A percentile compares a stretch with the other conserved stretches of the same genome.
phyloP scores from a whole-genome alignment of 768 basidiomycete genomes.

The Tulasnella sp. region DNA sequence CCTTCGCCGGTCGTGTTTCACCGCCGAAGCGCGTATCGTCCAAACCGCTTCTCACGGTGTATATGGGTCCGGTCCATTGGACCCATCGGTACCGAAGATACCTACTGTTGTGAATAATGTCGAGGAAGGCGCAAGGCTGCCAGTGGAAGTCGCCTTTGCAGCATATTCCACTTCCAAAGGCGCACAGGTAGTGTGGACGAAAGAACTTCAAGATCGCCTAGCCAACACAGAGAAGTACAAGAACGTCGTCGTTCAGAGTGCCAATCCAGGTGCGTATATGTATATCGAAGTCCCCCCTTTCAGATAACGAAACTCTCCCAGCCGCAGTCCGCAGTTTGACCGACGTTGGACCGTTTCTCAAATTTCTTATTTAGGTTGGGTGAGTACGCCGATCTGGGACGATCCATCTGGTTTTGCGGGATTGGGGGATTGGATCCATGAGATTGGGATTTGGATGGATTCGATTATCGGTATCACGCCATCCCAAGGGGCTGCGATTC shows the following conservation, averaged over 20 bases:
- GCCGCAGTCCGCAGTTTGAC: too few relatives aligned
- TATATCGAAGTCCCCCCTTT: too few relatives aligned
- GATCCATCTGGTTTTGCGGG: too few relatives aligned
- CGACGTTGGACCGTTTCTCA: too few relatives aligned
- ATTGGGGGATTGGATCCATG: too few relatives aligned
- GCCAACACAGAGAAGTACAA: neutral
- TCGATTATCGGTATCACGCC: neutral
- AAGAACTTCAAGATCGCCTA: conserved; percentile 1
- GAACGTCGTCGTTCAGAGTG: neutral
- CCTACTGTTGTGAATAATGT: neutral
- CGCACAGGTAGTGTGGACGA: neutral
- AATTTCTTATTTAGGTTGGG: too few relatives aligned
- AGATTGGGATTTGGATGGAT: too few relatives aligned
- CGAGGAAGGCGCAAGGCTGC: neutral
- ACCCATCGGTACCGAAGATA: neutral
- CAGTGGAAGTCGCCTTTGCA: neutral
- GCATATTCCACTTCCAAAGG: conserved; percentile 1
- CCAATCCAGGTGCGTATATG: too few relatives aligned
- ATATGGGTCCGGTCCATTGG: neutral
- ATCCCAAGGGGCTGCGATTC: neutral
- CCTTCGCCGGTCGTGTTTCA: neutral
- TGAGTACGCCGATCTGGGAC: too few relatives aligned
- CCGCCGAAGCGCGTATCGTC: conserved; percentile 1
- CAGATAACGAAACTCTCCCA: too few relatives aligned
- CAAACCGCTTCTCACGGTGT: neutral